Conservation (phyloP, 345 rosid species). For the Corymbia maculata region DNA sequence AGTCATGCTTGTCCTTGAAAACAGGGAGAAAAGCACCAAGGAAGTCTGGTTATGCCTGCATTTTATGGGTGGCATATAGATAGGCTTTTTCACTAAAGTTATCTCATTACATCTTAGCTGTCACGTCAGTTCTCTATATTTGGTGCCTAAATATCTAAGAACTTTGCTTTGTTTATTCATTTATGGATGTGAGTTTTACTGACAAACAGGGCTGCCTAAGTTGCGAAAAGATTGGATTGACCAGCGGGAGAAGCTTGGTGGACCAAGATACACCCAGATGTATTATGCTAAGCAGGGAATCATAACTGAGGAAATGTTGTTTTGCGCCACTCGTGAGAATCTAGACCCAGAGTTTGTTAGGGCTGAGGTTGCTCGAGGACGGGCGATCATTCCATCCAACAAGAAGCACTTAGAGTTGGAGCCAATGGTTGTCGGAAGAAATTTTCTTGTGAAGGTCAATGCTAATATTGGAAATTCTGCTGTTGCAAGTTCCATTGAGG, state of each 20-base stretch:
- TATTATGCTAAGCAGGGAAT: conserved; percentile 96
- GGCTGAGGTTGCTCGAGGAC: conserved; percentile 94
- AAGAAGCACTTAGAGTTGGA: conserved; percentile 91
- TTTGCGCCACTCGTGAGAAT: conserved; percentile 86
- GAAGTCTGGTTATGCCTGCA: not conserved
- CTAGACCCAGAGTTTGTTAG: conserved; percentile 96
- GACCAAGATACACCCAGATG: conserved; percentile 93
- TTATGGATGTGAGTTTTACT: not conserved
- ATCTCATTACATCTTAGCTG: not conserved
- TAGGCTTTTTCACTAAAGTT: not conserved
- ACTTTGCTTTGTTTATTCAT: not conserved
- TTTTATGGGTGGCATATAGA: not conserved
- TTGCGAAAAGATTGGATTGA: conserved; percentile 89
- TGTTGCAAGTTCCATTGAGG: conserved; percentile 95
- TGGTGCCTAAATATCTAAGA: not conserved
- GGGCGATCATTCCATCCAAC: conserved; percentile 98
- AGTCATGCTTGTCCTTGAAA: not conserved
- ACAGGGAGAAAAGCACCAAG: not conserved
- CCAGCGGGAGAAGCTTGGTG: conserved; percentile 59
- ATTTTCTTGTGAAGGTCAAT: conserved; percentile 93
- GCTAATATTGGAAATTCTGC: conserved; percentile 97
- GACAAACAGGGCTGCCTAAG: conserved; percentile 76
- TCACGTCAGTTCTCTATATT: not conserved
- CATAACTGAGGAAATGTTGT: conserved; percentile 91
- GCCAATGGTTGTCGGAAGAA: conserved; percentile 94